Base-by-base conservation (phyloP, 2,329 filamentous ascomycete species). In the Malbranchea zuffiana region DNA sequence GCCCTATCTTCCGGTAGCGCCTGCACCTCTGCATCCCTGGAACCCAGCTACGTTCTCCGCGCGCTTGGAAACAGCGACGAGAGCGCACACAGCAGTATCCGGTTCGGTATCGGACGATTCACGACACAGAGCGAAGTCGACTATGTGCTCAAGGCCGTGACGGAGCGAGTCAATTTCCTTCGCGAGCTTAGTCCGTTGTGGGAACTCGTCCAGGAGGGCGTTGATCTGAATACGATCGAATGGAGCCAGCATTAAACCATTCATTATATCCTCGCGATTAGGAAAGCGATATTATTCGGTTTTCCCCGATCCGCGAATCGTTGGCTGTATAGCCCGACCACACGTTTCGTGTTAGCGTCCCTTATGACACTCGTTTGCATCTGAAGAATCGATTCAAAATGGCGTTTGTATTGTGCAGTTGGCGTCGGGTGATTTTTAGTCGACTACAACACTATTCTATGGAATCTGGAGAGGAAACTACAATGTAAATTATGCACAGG, bases 121-220 rank as follows among this genome's bases (percentile, higher is more conserved):
- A 98, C 90, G 3, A 94, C 90, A 0, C 85, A 95, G 53, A 72
- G 70, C 18, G 90, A 98, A 68, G 93, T 98, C 44, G 88, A 98
- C 59, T 98, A 98, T 54, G 90, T 98, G 7, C 69, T 98, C 40
- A 90, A 94, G 66, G 88, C 90, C 0, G 90, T 98, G 1, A 75
- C 74, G 59, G 84, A 93, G 57, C 76, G 90, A 35, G 90, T 98
- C 28, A 81, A 77, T 11, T 96, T 96, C 70, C 68, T 98, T 52
- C 77, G 90, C 51, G 90, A 98, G 66, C 69, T 98, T 48, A 95
- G 87, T 57, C 90, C 90, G 25, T 66, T 98, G 40, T 98, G 90
- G 90, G 90, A 98, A 64, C 66, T 98, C 47, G 90, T 98, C 8
- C 90, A 98, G 65, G 90, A 98, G 60, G 90, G 90, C 11, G 75